A percentile compares a stretch with the other conserved stretches of the same genome.
These are phyloP conservation scores for Senna siamea DNA, from an alignment of 306 rosid genomes.

Conservation along the genomic window DNA sequence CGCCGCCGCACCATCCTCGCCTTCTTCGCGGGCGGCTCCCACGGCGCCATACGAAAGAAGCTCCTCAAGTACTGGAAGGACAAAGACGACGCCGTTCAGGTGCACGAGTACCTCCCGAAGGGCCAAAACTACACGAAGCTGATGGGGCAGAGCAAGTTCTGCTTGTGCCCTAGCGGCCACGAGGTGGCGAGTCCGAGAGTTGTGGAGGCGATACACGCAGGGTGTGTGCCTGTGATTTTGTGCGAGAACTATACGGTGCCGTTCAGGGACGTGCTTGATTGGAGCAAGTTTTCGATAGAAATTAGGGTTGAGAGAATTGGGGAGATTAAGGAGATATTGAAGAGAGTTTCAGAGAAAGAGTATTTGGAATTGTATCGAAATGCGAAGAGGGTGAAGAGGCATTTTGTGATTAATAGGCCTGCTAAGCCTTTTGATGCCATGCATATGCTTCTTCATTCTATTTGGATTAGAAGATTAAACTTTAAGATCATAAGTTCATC, in stretches of 20 bases:
- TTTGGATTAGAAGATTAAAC: conserved; percentile 70
- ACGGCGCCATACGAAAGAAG: conserved; percentile 56
- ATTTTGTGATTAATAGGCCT: conserved; percentile 70
- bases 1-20: conserved; percentile 50
- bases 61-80: conserved; percentile 67
- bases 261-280: conserved; percentile 75
- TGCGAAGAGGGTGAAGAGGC: conserved; percentile 52
- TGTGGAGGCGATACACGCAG: conserved; percentile 69
- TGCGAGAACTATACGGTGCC: conserved; percentile 64
- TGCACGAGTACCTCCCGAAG: conserved; percentile 61
- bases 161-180: conserved; percentile 83
- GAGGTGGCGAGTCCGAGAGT: conserved; percentile 91
- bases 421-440: conserved; percentile 70
- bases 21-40: conserved; percentile 75
- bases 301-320: conserved; percentile 52
- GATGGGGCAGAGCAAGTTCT: conserved; percentile 70
- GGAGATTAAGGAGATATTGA: conserved; percentile 60
- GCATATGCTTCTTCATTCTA: conserved; percentile 79
- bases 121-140: conserved; percentile 55
- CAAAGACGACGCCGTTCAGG: conserved; percentile 62
- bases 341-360: conserved; percentile 45
- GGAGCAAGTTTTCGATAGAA: conserved; percentile 68
- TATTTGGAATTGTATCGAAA: conserved; percentile 54
- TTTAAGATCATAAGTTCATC: neutral
- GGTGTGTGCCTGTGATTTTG: conserved; percentile 77